These are phyloP conservation scores for Beauveria sp. DNA, from an alignment of 2,329 filamentous ascomycete genomes.

Conservation along the genomic window DNA sequence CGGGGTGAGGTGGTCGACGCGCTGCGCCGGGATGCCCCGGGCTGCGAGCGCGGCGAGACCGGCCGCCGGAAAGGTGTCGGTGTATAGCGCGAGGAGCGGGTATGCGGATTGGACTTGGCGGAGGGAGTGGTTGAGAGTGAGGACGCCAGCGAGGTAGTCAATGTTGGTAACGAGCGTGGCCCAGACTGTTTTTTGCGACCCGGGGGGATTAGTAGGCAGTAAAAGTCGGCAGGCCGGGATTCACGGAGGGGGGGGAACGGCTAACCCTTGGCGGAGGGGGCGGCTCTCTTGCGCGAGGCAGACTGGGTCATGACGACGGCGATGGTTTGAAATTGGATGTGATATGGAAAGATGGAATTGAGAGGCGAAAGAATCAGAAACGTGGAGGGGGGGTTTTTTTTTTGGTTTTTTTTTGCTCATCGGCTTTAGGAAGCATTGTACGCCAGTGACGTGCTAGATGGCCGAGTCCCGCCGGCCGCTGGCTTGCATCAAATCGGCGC, in stretches of 20 bases:
- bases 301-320: not conserved
- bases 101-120: conserved; percentile 58
- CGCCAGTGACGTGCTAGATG: not conserved
- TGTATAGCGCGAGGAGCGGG: conserved; percentile 77
- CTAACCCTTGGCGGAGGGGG: not conserved
- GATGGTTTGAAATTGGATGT: not conserved
- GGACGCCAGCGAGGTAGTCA: conserved; percentile 71
- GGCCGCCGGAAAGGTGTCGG: conserved; percentile 61
- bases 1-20: conserved; percentile 66
- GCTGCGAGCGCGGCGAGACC: conserved; percentile 62
- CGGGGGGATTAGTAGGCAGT: not conserved
- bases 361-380: too few species aligned
- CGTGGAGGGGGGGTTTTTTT: not conserved
- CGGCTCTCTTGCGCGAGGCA: not conserved
- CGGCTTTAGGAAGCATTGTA: not conserved
- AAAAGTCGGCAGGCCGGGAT: not conserved
- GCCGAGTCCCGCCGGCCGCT: too few species aligned
- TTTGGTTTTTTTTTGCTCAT: not conserved
- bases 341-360: too few species aligned
- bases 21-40: conserved; percentile 62
- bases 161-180: conserved; percentile 81
- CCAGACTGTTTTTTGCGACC: conserved; percentile 55
- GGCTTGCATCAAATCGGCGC: not conserved
- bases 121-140: conserved; percentile 74
- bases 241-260: not conserved